These are phyloP conservation scores for Magnusiomyces paraingens DNA, from an alignment of 1,139 yeast species.

Conservation along the genomic window DNA sequence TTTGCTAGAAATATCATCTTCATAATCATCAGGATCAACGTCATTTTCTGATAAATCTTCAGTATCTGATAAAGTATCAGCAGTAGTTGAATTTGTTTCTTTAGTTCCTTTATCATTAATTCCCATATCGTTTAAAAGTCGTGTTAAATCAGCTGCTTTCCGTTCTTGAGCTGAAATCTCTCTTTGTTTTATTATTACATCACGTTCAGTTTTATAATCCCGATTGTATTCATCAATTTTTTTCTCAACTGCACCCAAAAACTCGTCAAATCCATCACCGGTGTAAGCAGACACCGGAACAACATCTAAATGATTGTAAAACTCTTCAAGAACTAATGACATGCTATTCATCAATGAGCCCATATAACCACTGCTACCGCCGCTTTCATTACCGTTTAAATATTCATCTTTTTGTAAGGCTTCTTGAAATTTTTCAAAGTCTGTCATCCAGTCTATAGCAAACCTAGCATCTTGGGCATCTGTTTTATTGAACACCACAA, in stretches of 20 bases:
- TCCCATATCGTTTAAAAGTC: conserved; percentile 80
- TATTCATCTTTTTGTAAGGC: conserved; percentile 59
- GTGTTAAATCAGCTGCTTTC: conserved; percentile 63
- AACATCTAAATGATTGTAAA: conserved; percentile 86
- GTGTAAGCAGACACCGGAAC: conserved; percentile 89
- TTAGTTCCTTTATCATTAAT: conserved; percentile 27
- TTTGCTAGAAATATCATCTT: conserved; percentile 32
- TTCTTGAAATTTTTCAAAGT: conserved; percentile 83
- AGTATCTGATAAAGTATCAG: conserved; percentile 67
- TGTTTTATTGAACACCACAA: conserved; percentile 90
- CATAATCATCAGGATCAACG: conserved; percentile 43
- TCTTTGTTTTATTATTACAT: conserved; percentile 67
- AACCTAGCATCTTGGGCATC: conserved; percentile 80
- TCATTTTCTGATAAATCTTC: conserved; percentile 38
- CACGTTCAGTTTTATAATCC: conserved; percentile 81
- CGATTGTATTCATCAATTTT: conserved; percentile 85
- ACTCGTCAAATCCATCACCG: conserved; percentile 91
- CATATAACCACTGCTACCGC: conserved; percentile 85
- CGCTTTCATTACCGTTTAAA: conserved; percentile 47
- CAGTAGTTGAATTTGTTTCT: conserved; percentile 20
- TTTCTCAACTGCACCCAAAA: conserved; percentile 70
- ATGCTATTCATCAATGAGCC: conserved; percentile 86
- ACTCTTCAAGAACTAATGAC: conserved; percentile 95
- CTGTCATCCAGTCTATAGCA: conserved; percentile 97
- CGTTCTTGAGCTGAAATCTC: conserved; percentile 67